Conservation (phyloP, 768 basidiomycete genomes). For the Goffeauzyma gilvescens region DNA sequence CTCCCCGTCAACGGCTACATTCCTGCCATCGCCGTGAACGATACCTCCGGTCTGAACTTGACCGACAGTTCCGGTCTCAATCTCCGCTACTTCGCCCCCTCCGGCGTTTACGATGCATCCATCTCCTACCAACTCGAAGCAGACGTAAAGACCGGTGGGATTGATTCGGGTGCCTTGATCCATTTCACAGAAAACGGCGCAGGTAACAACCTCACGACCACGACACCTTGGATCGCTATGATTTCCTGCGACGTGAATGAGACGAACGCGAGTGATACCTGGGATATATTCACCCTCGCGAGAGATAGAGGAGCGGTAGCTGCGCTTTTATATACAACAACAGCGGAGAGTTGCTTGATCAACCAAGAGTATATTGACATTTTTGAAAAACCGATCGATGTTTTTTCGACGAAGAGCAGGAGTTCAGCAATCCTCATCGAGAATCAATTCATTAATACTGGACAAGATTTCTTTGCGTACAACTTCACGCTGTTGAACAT, state of each 20-base stretch:
- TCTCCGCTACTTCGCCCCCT: too few relatives aligned
- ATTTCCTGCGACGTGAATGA: constrained; percentile 65
- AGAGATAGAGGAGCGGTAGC: constrained; percentile 58
- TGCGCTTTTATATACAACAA: constrained; percentile 63
- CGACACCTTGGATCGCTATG: constrained; percentile 79
- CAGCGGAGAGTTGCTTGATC: constrained; percentile 54
- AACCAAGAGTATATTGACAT: constrained; percentile 48
- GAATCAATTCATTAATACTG: constrained; percentile 42
- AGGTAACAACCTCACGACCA: constrained; percentile 35
- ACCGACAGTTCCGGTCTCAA: constrained; percentile 44
- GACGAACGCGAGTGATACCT: constrained; percentile 37
- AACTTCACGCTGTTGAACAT: constrained; percentile 47
- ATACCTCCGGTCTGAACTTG: constrained; percentile 40
- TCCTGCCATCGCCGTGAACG: constrained; percentile 55
- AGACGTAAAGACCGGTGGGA: constrained; percentile 24
- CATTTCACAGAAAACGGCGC: constrained; percentile 55
- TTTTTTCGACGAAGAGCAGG: constrained; percentile 44
- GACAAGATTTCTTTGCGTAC: constrained; percentile 39
- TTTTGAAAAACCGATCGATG: constrained; percentile 40
- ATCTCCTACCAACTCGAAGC: constrained; percentile 29
- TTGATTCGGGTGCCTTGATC: constrained; percentile 53
- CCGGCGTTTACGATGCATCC: too few relatives aligned
- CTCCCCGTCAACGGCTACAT: constrained; percentile 42
- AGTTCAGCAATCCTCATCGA: constrained; percentile 44
- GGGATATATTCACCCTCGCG: constrained; percentile 63